phyloP scores from a whole-genome alignment of 495 filamentous ascomycete species.

The Penicillium turbatum region DNA sequence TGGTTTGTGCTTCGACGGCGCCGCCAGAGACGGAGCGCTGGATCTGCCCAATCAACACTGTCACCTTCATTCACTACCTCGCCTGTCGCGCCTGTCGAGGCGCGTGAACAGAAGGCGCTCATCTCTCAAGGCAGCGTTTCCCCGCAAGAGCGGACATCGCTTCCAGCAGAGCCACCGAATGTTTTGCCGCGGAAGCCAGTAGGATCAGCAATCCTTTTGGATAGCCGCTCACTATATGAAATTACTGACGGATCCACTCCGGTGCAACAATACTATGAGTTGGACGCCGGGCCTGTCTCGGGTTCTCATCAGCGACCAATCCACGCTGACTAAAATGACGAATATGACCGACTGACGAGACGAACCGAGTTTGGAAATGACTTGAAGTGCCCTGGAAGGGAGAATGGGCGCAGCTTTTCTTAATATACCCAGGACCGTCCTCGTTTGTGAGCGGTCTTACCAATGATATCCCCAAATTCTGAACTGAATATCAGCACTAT shows the following conservation, averaged over 20 bases:
- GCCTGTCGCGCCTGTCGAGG: not conserved
- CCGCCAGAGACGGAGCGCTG: conserved; percentile 12
- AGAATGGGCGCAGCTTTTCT: too few species aligned
- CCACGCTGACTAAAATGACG: not conserved
- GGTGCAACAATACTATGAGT: conserved; percentile 15
- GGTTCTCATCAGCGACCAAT: conserved; percentile 22
- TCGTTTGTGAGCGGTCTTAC: too few species aligned
- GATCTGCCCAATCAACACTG: not conserved
- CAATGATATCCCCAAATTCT: too few species aligned
- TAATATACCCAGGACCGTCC: too few species aligned
- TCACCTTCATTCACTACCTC: not conserved
- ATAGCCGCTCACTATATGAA: conserved; percentile 22
- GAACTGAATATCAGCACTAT: too few species aligned
- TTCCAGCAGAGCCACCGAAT: not conserved
- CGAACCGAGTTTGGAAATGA: not conserved
- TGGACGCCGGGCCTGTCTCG: conserved; percentile 20
- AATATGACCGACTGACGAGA: not conserved
- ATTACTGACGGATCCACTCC: conserved; percentile 7
- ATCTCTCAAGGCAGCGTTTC: not conserved
- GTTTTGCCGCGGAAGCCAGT: conserved; percentile 15
- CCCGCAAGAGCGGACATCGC: not conserved
- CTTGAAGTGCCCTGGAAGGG: not conserved
- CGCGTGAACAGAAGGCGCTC: not conserved
- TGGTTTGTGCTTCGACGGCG: conserved; percentile 23
- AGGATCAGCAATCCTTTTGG: conserved; percentile 12